phyloP scores from a whole-genome alignment of 2,329 filamentous ascomycete genomes.

The Achaetomium macrosporum region DNA sequence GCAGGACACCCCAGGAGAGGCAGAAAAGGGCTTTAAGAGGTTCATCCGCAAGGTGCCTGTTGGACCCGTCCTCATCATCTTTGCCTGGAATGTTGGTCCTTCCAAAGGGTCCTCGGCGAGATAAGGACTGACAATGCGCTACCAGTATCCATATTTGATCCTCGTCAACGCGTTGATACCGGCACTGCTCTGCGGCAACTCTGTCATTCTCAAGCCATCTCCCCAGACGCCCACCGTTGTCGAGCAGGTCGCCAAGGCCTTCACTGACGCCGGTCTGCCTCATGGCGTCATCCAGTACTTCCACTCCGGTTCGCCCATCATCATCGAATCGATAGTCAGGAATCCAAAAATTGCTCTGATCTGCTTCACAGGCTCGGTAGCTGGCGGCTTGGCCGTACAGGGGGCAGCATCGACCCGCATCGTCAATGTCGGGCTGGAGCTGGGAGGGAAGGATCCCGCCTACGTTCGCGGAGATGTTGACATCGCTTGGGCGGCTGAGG shows the following conservation, averaged over 20 bases:
- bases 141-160: constrained; percentile 87
- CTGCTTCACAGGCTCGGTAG: constrained; percentile 91
- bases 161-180: constrained; percentile 89
- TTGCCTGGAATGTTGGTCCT: constrained; percentile 84
- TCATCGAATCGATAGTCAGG: constrained; percentile 73
- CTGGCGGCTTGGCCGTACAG: constrained; percentile 79
- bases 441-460: constrained; percentile 91
- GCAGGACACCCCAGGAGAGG: constrained; percentile 73
- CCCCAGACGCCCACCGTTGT: constrained; percentile 91
- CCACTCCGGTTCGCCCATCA: constrained; percentile 72
- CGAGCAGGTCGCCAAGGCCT: constrained; percentile 73
- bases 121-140: constrained; percentile 2
- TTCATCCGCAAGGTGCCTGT: constrained; percentile 86
- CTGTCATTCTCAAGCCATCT: constrained; percentile 88
- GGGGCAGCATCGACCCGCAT: constrained; percentile 77
- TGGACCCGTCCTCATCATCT: constrained; percentile 81
- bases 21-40: constrained; percentile 81
- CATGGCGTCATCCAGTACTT: constrained; percentile 84
- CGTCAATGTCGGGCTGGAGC: constrained; percentile 80
- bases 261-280: constrained; percentile 74
- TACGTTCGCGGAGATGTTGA: constrained; percentile 85
- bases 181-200: constrained; percentile 84
- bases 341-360: constrained; percentile 72
- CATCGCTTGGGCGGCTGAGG: constrained; percentile 81
- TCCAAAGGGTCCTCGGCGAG: not conserved